Conservation (phyloP, 2,329 filamentous ascomycete species). For the Ophiosphaerella narmari region DNA sequence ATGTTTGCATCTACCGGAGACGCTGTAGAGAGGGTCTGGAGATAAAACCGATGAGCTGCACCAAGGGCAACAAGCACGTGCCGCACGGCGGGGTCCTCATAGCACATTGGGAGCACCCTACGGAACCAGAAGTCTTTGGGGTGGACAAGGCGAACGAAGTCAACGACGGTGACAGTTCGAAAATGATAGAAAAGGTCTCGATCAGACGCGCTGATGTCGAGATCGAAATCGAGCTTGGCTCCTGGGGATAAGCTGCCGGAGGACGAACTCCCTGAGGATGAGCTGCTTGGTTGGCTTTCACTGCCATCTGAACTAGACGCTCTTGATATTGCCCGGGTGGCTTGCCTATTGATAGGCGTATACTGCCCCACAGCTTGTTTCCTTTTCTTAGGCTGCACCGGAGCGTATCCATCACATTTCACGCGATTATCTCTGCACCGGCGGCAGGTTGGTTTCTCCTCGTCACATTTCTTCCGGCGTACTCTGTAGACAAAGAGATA, state of each 20-base stretch:
- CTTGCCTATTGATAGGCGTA: too few species aligned
- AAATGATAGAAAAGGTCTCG: conserved; percentile 11
- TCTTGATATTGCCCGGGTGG: too few species aligned
- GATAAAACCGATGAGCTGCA: conserved; percentile 10
- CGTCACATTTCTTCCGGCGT: conserved; percentile 14
- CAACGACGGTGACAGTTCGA: conserved; percentile 9
- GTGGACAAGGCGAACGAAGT: conserved; percentile 9
- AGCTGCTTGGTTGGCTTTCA: too few species aligned
- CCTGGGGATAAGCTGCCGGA: not conserved
- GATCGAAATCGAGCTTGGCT: conserved; percentile 1
- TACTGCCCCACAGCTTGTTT: not conserved
- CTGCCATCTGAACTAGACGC: too few species aligned
- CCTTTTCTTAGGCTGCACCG: conserved; percentile 2
- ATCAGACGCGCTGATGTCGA: conserved; percentile 1
- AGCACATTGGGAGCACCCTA: conserved; percentile 13
- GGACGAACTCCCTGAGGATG: too few species aligned
- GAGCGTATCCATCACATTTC: conserved; percentile 13
- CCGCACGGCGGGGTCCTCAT: conserved; percentile 7
- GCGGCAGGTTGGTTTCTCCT: conserved; percentile 13
- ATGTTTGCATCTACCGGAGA: not conserved
- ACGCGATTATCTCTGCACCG: conserved; percentile 8
- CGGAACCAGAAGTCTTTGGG: conserved; percentile 11
- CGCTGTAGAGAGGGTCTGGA: conserved; percentile 4
- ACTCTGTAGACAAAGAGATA: conserved; percentile 3
- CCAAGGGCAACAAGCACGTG: conserved; percentile 9